Evolutionary conservation across 2,329 filamentous ascomycete species (phyloP).

Genomic region (Chrysosporium keratinophilum): DNA sequence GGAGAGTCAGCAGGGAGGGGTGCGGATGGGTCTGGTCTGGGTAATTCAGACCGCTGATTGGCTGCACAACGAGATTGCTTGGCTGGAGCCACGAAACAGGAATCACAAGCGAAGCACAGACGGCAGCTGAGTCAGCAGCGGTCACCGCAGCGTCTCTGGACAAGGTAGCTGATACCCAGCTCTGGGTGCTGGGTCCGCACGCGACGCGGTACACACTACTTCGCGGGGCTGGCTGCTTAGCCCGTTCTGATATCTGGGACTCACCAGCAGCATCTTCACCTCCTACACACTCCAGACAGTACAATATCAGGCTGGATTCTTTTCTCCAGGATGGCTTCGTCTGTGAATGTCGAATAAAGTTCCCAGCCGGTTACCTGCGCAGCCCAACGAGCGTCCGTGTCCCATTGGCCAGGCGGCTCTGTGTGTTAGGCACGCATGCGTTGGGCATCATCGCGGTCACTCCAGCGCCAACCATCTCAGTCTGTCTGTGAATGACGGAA

Average conservation of each 20-base stretch:
- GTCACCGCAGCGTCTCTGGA: neutral
- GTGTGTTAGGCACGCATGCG: conserved; percentile 17
- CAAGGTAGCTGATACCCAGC: conserved; percentile 7
- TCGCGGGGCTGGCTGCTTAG: neutral
- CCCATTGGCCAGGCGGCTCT: conserved; percentile 3
- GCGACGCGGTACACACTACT: neutral
- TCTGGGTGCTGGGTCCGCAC: neutral
- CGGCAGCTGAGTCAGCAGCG: conserved; percentile 5
- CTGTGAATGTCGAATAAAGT: neutral
- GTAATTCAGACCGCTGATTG: conserved; percentile 1
- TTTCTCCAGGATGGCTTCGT: neutral
- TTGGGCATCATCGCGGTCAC: conserved; percentile 8
- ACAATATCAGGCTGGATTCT: neutral
- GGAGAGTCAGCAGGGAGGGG: conserved; percentile 19
- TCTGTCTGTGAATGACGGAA: no score
- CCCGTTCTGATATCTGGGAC: neutral
- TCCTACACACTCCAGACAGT: neutral
- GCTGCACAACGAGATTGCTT: conserved; percentile 11
- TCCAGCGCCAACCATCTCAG: no score
- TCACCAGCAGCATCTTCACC: no score
- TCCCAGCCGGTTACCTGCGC: neutral
- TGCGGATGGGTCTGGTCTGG: neutral
- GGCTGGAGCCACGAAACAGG: conserved; percentile 34
- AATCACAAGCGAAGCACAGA: conserved; percentile 10
- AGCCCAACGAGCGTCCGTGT: neutral